Conservation (phyloP, 768 basidiomycete genomes). For the Vararia minispora region DNA sequence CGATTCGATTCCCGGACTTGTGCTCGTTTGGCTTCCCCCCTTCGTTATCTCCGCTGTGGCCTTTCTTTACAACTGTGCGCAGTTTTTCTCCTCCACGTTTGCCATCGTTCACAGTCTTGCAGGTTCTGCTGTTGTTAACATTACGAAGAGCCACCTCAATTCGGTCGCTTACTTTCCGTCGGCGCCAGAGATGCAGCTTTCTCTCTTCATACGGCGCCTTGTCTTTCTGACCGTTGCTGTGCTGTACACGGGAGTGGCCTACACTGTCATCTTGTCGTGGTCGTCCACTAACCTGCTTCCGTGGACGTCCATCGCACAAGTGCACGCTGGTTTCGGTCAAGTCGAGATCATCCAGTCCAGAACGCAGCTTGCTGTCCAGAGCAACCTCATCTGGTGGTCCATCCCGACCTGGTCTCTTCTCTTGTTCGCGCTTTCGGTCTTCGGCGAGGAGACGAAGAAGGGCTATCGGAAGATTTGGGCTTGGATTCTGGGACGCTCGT, state of each 20-base stretch:
- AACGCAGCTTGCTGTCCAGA: conserved; percentile 1
- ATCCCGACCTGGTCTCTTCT: conserved; percentile 12
- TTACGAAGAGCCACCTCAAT: conserved; percentile 8
- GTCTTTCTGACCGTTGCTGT: conserved; percentile 5
- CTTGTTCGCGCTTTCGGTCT: conserved; percentile 5
- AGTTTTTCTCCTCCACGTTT: not conserved
- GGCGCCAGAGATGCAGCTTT: conserved; percentile 6
- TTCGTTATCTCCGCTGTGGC: conserved; percentile 9
- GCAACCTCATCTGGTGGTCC: conserved; percentile 14
- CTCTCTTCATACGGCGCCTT: conserved; percentile 9
- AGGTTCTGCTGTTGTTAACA: conserved; percentile 10
- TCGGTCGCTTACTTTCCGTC: conserved; percentile 3
- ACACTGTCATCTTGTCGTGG: conserved; percentile 4
- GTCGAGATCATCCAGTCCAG: conserved; percentile 4
- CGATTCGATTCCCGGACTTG: conserved; percentile 8
- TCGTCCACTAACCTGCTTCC: conserved; percentile 7
- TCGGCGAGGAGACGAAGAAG: conserved; percentile 9
- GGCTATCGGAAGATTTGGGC: conserved; percentile 4
- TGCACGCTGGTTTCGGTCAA: conserved; percentile 5
- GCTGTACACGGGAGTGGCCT: conserved; percentile 8
- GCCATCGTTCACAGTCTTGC: not conserved
- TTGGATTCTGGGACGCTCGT: conserved; percentile 3
- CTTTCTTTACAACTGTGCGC: conserved; percentile 11
- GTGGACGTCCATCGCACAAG: conserved; percentile 8
- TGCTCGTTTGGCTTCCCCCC: conserved; percentile 14